Evolutionary conservation across 1,284 basidiomycete species (phyloP).

Genomic region (Exsudoporus floridanus): DNA sequence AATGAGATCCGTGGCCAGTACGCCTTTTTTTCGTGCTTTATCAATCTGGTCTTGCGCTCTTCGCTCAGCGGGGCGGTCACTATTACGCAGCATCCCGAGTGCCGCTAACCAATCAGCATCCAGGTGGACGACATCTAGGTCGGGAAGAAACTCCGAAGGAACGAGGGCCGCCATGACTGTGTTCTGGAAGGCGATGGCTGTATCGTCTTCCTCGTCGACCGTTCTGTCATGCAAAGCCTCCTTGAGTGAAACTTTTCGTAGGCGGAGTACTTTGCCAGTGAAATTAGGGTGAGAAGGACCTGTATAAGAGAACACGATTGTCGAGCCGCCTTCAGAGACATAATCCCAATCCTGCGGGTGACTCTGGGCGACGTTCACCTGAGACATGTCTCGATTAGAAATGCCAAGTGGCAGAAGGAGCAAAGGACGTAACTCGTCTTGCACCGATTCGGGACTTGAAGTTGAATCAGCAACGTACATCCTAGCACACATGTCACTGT

Average conservation of each 20-base stretch:
- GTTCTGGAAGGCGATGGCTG: conserved; percentile 61
- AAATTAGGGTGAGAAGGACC: conserved; percentile 54
- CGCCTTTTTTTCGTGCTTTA: conserved; percentile 49
- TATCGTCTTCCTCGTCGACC: conserved; percentile 46
- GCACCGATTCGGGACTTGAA: background rate
- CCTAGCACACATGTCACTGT: background rate
- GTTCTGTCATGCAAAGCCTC: background rate
- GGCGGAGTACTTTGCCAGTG: conserved; percentile 66
- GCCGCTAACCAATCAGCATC: conserved; percentile 59
- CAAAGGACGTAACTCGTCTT: background rate
- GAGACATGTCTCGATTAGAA: conserved; percentile 11
- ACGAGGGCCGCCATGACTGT: conserved; percentile 61
- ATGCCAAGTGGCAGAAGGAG: background rate
- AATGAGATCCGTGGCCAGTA: conserved; percentile 76
- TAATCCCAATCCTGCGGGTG: conserved; percentile 73
- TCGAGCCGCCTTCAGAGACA: conserved; percentile 86
- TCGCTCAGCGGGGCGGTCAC: conserved; percentile 55
- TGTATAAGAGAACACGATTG: conserved; percentile 80
- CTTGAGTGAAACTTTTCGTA: conserved; percentile 54
- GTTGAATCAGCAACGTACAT: background rate
- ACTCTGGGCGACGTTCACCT: conserved; percentile 37
- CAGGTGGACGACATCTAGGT: conserved; percentile 52
- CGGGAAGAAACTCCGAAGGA: conserved; percentile 56
- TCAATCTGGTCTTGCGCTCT: conserved; percentile 59
- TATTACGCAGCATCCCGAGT: conserved; percentile 49